Conservation (phyloP, 257 asterid genomes). For the Anisodus acutangulus region DNA sequence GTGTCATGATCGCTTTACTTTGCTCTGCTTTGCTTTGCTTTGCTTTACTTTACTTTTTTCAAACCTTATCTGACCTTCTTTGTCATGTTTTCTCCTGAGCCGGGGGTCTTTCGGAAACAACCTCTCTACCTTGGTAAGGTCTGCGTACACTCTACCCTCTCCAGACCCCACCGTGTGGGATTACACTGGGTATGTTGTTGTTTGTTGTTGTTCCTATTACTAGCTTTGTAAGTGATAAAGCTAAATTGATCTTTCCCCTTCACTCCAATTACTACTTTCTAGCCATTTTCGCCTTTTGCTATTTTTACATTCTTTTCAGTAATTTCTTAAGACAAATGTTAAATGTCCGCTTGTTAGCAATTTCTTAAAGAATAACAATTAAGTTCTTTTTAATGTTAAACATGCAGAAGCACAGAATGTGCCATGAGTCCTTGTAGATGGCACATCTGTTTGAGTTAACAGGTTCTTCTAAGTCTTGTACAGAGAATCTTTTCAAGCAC, state of each 20-base stretch:
- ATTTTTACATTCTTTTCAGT: not conserved
- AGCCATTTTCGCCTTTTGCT: constrained; percentile 3
- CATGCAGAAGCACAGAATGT: not conserved
- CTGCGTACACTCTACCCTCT: no score
- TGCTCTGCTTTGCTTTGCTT: no score
- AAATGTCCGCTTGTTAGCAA: not conserved
- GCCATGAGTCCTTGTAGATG: constrained; percentile 8
- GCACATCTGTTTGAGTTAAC: not conserved
- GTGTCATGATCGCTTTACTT: no score
- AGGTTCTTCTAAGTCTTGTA: constrained; percentile 13
- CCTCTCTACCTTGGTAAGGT: no score
- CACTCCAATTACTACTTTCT: constrained; percentile 11
- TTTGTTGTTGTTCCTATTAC: no score
- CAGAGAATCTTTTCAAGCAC: not conserved
- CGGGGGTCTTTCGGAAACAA: no score
- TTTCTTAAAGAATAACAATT: not conserved
- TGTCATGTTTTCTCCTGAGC: no score
- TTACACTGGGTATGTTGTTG: no score
- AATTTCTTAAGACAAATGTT: not conserved
- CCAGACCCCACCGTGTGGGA: no score
- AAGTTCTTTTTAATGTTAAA: not conserved
- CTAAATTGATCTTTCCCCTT: not conserved
- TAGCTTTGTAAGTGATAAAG: not conserved
- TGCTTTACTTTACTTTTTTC: no score
- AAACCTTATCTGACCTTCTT: no score